Percentiles rank a stretch among this genome's conserved stretches.
Evolutionary conservation across 2,329 filamentous ascomycete genomes (phyloP).

Genomic region (Neofusicoccum ribis): DNA sequence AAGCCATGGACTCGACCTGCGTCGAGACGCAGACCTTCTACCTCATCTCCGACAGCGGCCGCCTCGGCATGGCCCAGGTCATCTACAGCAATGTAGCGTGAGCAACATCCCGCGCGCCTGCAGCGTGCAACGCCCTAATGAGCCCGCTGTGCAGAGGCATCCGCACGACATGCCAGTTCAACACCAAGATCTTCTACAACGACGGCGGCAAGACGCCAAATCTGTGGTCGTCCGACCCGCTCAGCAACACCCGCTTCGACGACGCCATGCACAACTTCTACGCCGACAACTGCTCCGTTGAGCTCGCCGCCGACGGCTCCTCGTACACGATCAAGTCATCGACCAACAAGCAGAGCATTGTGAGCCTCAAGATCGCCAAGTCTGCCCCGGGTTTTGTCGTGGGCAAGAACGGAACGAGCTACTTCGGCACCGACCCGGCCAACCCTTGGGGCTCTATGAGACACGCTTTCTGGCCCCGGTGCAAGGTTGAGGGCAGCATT

Average conservation of each 20-base stretch:
- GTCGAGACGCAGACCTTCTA: conserved; percentile 98
- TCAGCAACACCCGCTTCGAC: conserved; percentile 80
- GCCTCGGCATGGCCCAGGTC: conserved; percentile 78
- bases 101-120: conserved; percentile 41
- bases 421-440: conserved; percentile 80
- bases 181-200: conserved; percentile 83
- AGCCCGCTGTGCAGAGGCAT: conserved; percentile 65
- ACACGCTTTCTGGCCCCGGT: conserved; percentile 93
- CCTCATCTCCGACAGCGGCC: conserved; percentile 75
- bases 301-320: conserved; percentile 81
- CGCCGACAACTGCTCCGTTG: conserved; percentile 80
- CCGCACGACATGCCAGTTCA: conserved; percentile 90
- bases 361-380: conserved; percentile 81
- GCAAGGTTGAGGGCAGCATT: conserved; percentile 77
- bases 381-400: conserved; percentile 77
- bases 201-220: conserved; percentile 68
- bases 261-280: conserved; percentile 81
- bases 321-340: conserved; percentile 88
- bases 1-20: conserved; percentile 74
- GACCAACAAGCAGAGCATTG: conserved; percentile 74
- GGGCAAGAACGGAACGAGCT: conserved; percentile 79
- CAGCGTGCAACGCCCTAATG: background rate
- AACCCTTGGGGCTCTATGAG: conserved; percentile 92
- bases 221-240: conserved; percentile 80
- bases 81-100: conserved; percentile 98